A percentile compares a stretch with the other conserved stretches of the same genome.
These are phyloP conservation scores for Erysimum pusillum DNA, from an alignment of 441 rosid genomes.

Conservation along the genomic window DNA sequence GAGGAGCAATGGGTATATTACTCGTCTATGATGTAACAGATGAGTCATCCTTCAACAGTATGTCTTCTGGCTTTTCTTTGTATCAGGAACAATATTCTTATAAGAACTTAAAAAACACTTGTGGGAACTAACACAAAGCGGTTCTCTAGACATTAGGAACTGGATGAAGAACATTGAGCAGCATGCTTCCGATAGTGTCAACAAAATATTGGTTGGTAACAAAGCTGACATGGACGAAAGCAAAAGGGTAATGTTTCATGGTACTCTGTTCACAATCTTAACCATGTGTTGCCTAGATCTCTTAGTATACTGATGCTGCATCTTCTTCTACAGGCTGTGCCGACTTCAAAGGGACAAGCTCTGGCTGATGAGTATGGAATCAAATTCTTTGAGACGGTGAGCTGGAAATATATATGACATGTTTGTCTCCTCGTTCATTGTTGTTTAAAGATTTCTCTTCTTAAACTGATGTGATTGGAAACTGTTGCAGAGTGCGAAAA, in stretches of 20 bases:
- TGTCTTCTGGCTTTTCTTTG: slow-evolving; percentile 32
- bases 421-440: slow-evolving; percentile 25
- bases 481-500: slow-evolving; percentile 50
- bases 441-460: slow-evolving; percentile 1
- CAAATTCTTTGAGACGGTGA: slow-evolving; percentile 53
- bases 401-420: slow-evolving; percentile 1
- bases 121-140: slow-evolving; percentile 28
- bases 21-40: slow-evolving; percentile 65
- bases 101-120: neutral
- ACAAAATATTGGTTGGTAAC: slow-evolving; percentile 78
- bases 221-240: slow-evolving; percentile 88
- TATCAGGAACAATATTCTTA: slow-evolving; percentile 2
- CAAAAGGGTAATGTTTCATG: slow-evolving; percentile 62
- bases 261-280: neutral
- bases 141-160: slow-evolving; percentile 67
- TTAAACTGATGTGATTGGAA: slow-evolving; percentile 10
- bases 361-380: slow-evolving; percentile 54
- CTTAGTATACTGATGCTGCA: slow-evolving; percentile 10
- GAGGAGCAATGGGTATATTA: slow-evolving; percentile 85
- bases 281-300: slow-evolving; percentile 12
- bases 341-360: slow-evolving; percentile 51
- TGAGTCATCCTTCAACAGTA: slow-evolving; percentile 65
- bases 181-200: slow-evolving; percentile 80
- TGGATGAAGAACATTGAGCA: slow-evolving; percentile 85
- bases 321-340: slow-evolving; percentile 42